Evolutionary conservation across 305 asterid species (phyloP), one percentile per base, ranked within the genome.

Genomic region (Fraxinus albicans): DNA sequence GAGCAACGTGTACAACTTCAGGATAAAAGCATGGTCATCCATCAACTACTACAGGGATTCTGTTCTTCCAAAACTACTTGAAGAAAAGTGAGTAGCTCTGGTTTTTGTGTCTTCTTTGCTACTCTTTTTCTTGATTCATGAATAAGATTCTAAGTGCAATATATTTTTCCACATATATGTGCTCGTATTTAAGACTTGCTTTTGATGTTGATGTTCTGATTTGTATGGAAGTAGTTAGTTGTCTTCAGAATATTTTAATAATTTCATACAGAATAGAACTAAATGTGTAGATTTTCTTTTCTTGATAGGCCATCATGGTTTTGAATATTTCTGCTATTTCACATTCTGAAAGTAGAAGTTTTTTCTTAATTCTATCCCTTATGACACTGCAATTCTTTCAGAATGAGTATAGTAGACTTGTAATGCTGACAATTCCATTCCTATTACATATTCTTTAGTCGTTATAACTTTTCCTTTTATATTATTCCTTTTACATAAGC

Each of bases 1-100:
- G 91, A 95, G 92, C 91, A 95, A 94, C 82, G 97, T 95, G 75
- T 88, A 88, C 91, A 95, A 95, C 94, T 95, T 95, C 86, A 91
- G 93, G 90, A 87, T 94, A 89, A 95, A 93, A 84, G 98, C 99
- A 81, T 91, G 96, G 99, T 89, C 99, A 79, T 89, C 97, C 82
- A 89, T 94, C 80, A 85, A 85, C 73, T 95, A 88, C 86, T 94
- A 94, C 87, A 90, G 90, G 75, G 94, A 92, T 77, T 90, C 88
- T 63, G 99, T 95, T 86, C 91, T 94, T 76, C 99, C 99, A 35
- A 92, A 90, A 93, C 89, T 95, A 81, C 95, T 94, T 35, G 99
- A 95, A 90, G 98, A 94, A 85, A 94, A 90, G 99, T 95, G 88
- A 91, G 97, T 85, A 78, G 7, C 77, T 35, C 77, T 44, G 80